Conservation (phyloP, 148 eudicot species). For the Chenopodium suecicum region DNA sequence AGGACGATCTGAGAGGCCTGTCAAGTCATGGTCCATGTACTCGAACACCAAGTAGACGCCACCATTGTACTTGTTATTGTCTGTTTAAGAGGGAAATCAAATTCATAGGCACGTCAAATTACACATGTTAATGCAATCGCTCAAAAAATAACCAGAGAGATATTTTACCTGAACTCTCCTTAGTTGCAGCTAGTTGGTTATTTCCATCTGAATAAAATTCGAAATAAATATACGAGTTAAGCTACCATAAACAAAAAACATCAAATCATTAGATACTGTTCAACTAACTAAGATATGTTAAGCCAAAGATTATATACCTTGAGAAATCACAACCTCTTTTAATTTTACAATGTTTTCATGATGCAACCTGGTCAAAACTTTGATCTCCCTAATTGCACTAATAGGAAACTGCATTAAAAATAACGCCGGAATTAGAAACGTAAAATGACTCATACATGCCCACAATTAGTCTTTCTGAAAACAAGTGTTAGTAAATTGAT, state of each 20-base stretch:
- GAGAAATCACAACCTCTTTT: conserved; percentile 56
- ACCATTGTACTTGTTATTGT: conserved; percentile 69
- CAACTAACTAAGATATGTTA: not conserved
- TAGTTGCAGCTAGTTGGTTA: conserved; percentile 16
- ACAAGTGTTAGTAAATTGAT: not conserved
- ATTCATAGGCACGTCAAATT: not conserved
- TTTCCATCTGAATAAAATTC: conserved; percentile 10
- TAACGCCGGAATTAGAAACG: not conserved
- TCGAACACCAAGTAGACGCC: conserved; percentile 86
- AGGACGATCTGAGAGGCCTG: conserved; percentile 63
- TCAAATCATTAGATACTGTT: not conserved
- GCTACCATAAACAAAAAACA: not conserved
- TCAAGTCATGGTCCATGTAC: conserved; percentile 90
- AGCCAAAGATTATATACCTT: conserved; percentile 34
- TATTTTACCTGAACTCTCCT: conserved; percentile 4
- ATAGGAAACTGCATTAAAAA: conserved; percentile 51
- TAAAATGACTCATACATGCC: not conserved
- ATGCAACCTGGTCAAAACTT: conserved; percentile 40
- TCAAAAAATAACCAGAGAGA: not conserved
- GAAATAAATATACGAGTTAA: conserved; percentile 4
- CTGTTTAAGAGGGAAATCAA: conserved; percentile 26
- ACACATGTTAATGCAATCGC: not conserved
- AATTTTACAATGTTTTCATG: conserved; percentile 50
- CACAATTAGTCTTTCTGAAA: not conserved
- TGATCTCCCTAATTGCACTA: conserved; percentile 54